phyloP scores from a whole-genome alignment of 768 basidiomycete genomes.

The Dentipellis fragilis region DNA sequence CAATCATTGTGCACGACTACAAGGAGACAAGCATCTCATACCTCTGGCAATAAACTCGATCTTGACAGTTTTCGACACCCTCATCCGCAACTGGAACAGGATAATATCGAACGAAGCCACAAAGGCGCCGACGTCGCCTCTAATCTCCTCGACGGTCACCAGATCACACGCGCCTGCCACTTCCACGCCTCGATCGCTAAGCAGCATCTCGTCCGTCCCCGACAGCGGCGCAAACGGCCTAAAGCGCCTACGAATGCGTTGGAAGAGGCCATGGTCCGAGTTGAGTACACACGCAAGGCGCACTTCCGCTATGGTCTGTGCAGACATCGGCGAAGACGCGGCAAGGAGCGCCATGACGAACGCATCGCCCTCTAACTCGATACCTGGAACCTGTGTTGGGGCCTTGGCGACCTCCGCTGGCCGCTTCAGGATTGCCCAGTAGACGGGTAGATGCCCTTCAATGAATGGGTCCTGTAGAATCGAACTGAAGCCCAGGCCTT shows the following conservation, averaged over 20 bases:
- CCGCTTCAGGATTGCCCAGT: conserved; percentile 65
- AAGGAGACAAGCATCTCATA: conserved; percentile 11
- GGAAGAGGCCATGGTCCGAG: conserved; percentile 52
- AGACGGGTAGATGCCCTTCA: conserved; percentile 56
- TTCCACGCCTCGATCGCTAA: conserved; percentile 15
- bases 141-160: conserved; percentile 42
- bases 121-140: conserved; percentile 43
- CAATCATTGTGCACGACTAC: background rate
- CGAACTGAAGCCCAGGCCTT: conserved; percentile 37
- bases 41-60: conserved; percentile 60
- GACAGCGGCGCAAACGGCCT: conserved; percentile 38
- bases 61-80: conserved; percentile 38
- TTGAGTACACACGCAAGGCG: conserved; percentile 57
- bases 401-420: conserved; percentile 14
- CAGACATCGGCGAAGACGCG: conserved; percentile 35
- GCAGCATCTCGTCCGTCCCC: conserved; percentile 39
- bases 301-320: conserved; percentile 45
- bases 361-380: conserved; percentile 10
- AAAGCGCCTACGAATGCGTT: conserved; percentile 39
- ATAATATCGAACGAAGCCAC: conserved; percentile 30
- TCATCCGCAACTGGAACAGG: conserved; percentile 60
- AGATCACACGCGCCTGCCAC: conserved; percentile 29
- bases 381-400: background rate
- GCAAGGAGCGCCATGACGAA: conserved; percentile 42
- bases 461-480: conserved; percentile 50